A percentile compares a stretch with the other conserved stretches of the same genome.
Evolutionary conservation across 768 basidiomycete species (phyloP).

Genomic region (Phanerochaete sordida): DNA sequence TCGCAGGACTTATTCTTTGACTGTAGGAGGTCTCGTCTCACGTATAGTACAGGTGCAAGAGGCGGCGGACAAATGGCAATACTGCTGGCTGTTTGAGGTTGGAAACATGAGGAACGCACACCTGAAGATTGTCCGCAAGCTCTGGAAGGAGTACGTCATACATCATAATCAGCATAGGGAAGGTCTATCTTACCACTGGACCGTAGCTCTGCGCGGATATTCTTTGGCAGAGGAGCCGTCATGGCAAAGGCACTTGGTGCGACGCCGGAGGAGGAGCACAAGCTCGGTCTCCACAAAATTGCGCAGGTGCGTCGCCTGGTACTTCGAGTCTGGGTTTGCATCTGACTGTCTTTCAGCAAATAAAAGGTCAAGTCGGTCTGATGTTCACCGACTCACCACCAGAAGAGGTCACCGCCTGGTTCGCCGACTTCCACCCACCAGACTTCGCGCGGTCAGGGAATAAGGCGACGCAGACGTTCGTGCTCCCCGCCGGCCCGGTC

Average conservation of each 20-base stretch:
- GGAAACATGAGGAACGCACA: conserved; percentile 95
- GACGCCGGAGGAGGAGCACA: conserved; percentile 83
- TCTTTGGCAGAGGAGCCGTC: conserved; percentile 82
- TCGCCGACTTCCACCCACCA: conserved; percentile 81
- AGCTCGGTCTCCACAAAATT: conserved; percentile 71
- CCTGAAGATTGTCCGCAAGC: conserved; percentile 86
- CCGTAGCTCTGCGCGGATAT: conserved; percentile 79
- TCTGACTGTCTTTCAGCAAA: conserved; percentile 50
- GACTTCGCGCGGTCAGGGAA: conserved; percentile 94
- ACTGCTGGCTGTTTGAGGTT: conserved; percentile 94
- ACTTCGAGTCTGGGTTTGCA: background rate
- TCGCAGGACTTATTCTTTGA: conserved; percentile 15
- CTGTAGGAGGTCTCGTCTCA: background rate
- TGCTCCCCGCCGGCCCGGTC: conserved; percentile 80
- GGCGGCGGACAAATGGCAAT: conserved; percentile 85
- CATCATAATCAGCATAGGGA: background rate
- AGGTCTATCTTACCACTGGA: background rate
- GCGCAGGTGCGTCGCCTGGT: conserved; percentile 53
- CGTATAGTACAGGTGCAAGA: conserved; percentile 59
- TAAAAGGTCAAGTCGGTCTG: conserved; percentile 93
- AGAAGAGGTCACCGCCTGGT: conserved; percentile 93
- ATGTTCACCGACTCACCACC: conserved; percentile 89
- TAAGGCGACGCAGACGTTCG: conserved; percentile 66
- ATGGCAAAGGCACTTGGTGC: conserved; percentile 96
- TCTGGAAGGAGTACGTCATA: conserved; percentile 84